phyloP scores from a whole-genome alignment of 106 monocot genomes.

The Phalaenopsis aphrodite region DNA sequence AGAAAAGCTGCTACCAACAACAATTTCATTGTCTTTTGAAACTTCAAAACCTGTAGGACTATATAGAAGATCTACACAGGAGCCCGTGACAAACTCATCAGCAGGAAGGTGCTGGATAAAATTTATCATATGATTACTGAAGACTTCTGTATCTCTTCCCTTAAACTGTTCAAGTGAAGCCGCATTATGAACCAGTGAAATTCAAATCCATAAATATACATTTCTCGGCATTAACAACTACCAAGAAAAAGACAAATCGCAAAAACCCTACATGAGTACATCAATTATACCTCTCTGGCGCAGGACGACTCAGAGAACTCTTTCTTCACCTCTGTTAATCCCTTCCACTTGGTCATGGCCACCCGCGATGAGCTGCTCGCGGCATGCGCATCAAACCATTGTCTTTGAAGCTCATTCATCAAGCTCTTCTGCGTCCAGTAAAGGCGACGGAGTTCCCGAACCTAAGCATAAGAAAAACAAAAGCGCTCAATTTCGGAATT shows the following conservation, averaged over 20 bases:
- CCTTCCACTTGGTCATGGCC: too few relatives aligned
- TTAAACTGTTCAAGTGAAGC: conserved; percentile 5
- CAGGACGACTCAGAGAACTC: background rate
- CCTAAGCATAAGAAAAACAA: conserved; percentile 19
- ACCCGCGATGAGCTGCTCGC: background rate
- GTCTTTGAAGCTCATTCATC: conserved; percentile 23
- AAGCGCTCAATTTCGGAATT: background rate
- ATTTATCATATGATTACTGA: background rate
- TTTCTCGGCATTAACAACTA: too few relatives aligned
- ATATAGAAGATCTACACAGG: background rate
- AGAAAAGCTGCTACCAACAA: background rate
- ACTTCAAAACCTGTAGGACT: background rate
- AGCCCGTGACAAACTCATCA: background rate
- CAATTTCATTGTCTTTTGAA: too few relatives aligned
- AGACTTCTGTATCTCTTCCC: background rate
- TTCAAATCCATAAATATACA: too few relatives aligned
- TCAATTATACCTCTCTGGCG: conserved; percentile 3
- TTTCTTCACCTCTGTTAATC: background rate
- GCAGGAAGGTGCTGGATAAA: conserved; percentile 16
- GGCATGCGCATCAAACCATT: conserved; percentile 1
- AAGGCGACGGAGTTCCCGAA: conserved; percentile 60
- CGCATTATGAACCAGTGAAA: background rate
- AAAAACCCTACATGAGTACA: background rate
- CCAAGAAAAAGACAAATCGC: too few relatives aligned
- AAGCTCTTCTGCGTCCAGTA: conserved; percentile 70